phyloP scores from a whole-genome alignment of 306 rosid genomes.

The Fagus sylvatica region DNA sequence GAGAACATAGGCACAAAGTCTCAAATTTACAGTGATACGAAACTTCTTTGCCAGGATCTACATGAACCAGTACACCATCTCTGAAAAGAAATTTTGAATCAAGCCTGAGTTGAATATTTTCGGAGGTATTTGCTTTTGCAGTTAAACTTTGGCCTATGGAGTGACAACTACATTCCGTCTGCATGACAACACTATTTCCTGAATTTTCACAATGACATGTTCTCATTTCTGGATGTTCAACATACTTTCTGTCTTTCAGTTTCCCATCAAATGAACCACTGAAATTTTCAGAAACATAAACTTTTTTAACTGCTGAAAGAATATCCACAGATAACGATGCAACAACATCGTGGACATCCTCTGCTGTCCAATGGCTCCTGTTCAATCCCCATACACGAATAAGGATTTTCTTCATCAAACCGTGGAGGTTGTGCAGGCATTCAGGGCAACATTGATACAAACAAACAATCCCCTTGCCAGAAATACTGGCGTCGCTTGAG shows the following conservation, averaged over 20 bases:
- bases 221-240: slow-evolving; percentile 24
- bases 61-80: slow-evolving; percentile 75
- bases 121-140: slow-evolving; percentile 24
- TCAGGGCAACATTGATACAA: slow-evolving; percentile 69
- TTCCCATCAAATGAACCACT: slow-evolving; percentile 21
- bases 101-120: slow-evolving; percentile 24
- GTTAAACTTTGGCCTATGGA: slow-evolving; percentile 29
- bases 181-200: slow-evolving; percentile 27
- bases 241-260: slow-evolving; percentile 25
- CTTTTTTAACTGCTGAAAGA: slow-evolving; percentile 60
- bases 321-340: slow-evolving; percentile 70
- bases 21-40: slow-evolving; percentile 82
- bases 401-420: slow-evolving; percentile 46
- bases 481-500: slow-evolving; percentile 31
- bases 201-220: slow-evolving; percentile 36
- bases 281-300: slow-evolving; percentile 34
- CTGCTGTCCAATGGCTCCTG: slow-evolving; percentile 48
- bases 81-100: slow-evolving; percentile 64
- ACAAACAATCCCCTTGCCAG: slow-evolving; percentile 47
- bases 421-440: slow-evolving; percentile 53
- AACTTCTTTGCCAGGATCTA: slow-evolving; percentile 51
- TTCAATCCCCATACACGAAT: slow-evolving; percentile 34
- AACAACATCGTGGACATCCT: slow-evolving; percentile 75
- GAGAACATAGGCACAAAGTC: slow-evolving; percentile 83
- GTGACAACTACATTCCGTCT: slow-evolving; percentile 73